Conservation (phyloP, 2,329 filamentous ascomycete species). For the Hypoxylon sp. region DNA sequence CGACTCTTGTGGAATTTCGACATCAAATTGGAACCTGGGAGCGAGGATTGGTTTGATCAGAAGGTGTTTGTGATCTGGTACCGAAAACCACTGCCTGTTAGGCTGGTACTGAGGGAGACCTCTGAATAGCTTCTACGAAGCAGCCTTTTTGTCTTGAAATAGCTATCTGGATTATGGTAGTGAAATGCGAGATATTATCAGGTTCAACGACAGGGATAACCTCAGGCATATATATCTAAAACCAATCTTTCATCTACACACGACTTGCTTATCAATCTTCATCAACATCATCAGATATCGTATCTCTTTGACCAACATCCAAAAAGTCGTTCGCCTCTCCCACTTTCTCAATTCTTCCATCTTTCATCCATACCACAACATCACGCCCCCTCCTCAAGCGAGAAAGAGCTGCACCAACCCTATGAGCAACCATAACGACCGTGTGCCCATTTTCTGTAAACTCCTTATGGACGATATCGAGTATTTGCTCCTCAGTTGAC, state of each 20-base stretch:
- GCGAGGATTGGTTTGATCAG: constrained; percentile 12
- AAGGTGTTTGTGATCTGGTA: constrained; percentile 14
- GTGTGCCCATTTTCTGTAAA: constrained; percentile 43
- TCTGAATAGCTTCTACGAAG: too few species aligned
- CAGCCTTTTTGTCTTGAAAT: too few species aligned
- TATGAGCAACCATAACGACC: constrained; percentile 49
- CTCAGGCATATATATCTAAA: too few species aligned
- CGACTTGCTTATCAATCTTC: neutral
- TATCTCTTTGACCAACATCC: neutral
- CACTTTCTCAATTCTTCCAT: constrained; percentile 35
- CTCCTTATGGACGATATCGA: constrained; percentile 46
- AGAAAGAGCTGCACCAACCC: constrained; percentile 41
- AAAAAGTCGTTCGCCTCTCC: constrained; percentile 8
- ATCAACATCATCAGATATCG: neutral
- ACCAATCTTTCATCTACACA: neutral
- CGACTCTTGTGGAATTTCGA: constrained; percentile 13
- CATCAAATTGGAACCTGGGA: constrained; percentile 1
- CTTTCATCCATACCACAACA: constrained; percentile 40
- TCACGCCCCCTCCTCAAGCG: constrained; percentile 41
- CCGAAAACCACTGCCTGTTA: constrained; percentile 5
- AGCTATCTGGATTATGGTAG: too few species aligned
- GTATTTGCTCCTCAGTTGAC: constrained; percentile 45
- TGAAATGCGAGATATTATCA: too few species aligned
- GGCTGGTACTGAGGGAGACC: neutral
- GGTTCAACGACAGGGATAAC: too few species aligned